These are phyloP conservation scores for Spergularia bocconei DNA, from an alignment of 148 eudicot species.

Conservation along the genomic window DNA sequence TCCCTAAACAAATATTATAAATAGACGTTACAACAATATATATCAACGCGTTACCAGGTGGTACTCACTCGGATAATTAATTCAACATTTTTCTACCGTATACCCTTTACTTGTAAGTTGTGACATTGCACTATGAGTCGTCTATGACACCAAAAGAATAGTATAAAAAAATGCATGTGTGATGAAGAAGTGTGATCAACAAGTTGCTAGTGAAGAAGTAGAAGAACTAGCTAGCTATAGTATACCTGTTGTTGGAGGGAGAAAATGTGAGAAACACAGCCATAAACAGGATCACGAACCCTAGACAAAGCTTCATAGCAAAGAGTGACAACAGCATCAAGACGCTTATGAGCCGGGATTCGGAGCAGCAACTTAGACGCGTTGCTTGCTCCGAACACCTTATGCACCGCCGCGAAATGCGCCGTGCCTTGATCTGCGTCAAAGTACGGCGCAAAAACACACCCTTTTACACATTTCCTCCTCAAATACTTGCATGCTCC, in stretches of 20 bases:
- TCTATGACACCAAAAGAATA: not conserved
- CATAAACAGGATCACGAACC: conserved; percentile 82
- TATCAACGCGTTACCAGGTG: too few relatives aligned
- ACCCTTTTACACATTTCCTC: conserved; percentile 63
- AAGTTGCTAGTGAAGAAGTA: not conserved
- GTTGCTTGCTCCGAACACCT: conserved; percentile 73
- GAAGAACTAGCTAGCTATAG: too few relatives aligned
- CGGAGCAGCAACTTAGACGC: conserved; percentile 67
- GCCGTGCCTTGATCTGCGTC: conserved; percentile 67
- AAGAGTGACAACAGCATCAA: conserved; percentile 69
- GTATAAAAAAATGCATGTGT: not conserved
- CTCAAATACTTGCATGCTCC: conserved; percentile 81
- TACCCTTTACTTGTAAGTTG: too few relatives aligned
- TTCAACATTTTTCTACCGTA: too few relatives aligned
- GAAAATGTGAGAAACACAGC: conserved; percentile 69
- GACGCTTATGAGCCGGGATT: conserved; percentile 54
- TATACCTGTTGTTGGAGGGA: conserved; percentile 76
- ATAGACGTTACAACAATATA: too few relatives aligned
- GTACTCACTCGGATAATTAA: too few relatives aligned
- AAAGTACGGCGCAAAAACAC: conserved; percentile 72
- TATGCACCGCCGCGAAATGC: conserved; percentile 76
- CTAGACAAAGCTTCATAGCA: conserved; percentile 81
- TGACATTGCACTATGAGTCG: not conserved
- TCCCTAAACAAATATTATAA: too few relatives aligned
- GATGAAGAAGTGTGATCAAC: not conserved